These are phyloP conservation scores for Sporothrix sp. DNA, from an alignment of 2,329 filamentous ascomycete genomes.

Conservation along the genomic window DNA sequence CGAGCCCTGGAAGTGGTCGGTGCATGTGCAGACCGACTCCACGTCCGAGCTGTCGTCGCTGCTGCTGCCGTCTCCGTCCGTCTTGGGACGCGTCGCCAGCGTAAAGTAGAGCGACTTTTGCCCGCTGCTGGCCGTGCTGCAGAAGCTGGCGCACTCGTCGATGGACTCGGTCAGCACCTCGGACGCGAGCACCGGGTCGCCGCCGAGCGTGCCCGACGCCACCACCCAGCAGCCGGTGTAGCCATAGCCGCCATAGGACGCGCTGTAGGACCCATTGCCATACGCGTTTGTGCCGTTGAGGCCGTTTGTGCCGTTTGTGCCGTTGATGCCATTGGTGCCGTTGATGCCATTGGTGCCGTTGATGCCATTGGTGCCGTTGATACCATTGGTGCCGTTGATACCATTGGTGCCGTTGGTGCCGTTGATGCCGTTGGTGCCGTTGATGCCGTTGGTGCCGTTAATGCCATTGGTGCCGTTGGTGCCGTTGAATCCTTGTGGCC, in stretches of 20 bases:
- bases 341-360: background rate
- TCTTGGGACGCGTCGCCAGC: conserved; percentile 8
- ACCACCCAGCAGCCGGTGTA: conserved; percentile 15
- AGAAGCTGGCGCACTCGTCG: conserved; percentile 12
- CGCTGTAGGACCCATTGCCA: background rate
- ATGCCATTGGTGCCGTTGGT: background rate
- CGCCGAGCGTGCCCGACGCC: background rate
- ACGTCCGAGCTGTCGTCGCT: background rate
- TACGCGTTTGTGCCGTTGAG: background rate
- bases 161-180: conserved; percentile 13
- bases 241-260: background rate
- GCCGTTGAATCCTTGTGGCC: background rate
- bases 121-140: conserved; percentile 7
- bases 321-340: background rate
- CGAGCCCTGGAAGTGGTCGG: conserved; percentile 11
- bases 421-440: background rate
- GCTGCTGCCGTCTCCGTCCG: background rate
- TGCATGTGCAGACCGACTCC: conserved; percentile 14
- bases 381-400: background rate
- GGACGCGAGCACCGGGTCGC: conserved; percentile 7
- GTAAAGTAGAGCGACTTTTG: conserved; percentile 11
- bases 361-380: background rate
- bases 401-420: background rate
- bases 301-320: background rate
- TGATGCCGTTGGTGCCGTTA: background rate